Percentiles rank a stretch among this genome's conserved stretches.
Conservation (phyloP, 192 early-diverging fungal species). For the Umbelopsis ramanniana region DNA sequence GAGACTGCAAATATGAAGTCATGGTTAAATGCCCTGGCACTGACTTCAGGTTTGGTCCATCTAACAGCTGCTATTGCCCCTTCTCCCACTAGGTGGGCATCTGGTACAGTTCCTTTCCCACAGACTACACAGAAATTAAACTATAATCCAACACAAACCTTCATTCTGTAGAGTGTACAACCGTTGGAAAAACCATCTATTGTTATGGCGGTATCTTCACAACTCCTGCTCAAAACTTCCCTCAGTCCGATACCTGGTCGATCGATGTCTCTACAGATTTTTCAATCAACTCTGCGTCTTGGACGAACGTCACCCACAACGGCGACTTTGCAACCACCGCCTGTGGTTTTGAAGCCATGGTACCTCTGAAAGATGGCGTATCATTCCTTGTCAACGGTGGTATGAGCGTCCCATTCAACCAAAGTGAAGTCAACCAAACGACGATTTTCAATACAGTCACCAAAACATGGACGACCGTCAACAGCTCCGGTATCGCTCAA, state of each 20-base stretch:
- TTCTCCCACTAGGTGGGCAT: constrained; percentile 13
- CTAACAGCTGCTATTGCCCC: not conserved
- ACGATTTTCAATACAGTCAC: constrained; percentile 4
- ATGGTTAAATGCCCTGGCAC: constrained; percentile 2
- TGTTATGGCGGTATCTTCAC: constrained; percentile 16
- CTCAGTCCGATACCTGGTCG: constrained; percentile 12
- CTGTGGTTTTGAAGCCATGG: not conserved
- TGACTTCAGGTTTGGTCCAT: constrained; percentile 5
- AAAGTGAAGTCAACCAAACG: constrained; percentile 16
- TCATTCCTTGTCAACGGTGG: constrained; percentile 10
- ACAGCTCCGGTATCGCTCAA: not conserved
- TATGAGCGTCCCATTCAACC: constrained; percentile 7
- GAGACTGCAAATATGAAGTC: not conserved
- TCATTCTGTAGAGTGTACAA: not conserved
- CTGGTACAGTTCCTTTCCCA: not conserved
- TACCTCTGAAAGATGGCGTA: not conserved
- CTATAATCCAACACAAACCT: not conserved
- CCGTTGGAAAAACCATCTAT: not conserved
- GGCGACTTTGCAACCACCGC: not conserved
- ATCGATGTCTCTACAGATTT: constrained; percentile 8
- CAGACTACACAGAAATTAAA: not conserved
- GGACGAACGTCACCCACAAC: constrained; percentile 1
- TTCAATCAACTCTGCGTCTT: not conserved
- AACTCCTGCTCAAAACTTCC: not conserved
- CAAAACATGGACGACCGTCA: not conserved